phyloP scores from a whole-genome alignment of 169 alveolate genomes.

The Miamiensis avidus region DNA sequence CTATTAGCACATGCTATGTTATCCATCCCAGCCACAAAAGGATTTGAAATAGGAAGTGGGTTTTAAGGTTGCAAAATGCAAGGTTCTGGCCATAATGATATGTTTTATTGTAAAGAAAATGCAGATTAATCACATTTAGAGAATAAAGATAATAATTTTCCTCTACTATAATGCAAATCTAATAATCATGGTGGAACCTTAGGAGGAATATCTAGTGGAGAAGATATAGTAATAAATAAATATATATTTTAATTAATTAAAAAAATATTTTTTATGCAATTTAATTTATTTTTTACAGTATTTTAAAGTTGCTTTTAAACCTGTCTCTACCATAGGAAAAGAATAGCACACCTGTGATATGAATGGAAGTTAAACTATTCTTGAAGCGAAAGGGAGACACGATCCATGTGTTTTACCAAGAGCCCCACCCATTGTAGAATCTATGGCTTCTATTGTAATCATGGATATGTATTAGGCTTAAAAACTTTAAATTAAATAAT shows the following conservation, averaged over 20 bases:
- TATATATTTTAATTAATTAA: neutral
- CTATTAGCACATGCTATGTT: constrained; percentile 75
- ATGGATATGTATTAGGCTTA: constrained; percentile 36
- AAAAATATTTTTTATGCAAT: neutral
- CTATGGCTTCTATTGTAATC: constrained; percentile 73
- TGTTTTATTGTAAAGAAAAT: constrained; percentile 32
- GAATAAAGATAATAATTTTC: neutral
- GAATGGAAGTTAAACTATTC: constrained; percentile 36
- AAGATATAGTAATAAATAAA: constrained; percentile 15
- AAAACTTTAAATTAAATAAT: constrained; percentile 12
- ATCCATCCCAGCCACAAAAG: constrained; percentile 77
- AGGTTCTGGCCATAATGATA: constrained; percentile 80
- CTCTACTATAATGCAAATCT: constrained; percentile 37
- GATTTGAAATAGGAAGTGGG: constrained; percentile 80
- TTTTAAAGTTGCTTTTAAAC: constrained; percentile 76
- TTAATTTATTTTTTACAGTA: constrained; percentile 3
- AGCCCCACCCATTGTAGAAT: constrained; percentile 77
- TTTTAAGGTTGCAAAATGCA: constrained; percentile 68
- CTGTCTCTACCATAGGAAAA: constrained; percentile 76
- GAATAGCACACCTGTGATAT: constrained; percentile 59
- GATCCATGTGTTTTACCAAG: constrained; percentile 85
- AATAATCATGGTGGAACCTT: constrained; percentile 84
- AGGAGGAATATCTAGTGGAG: constrained; percentile 81
- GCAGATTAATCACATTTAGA: neutral
- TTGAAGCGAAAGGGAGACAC: constrained; percentile 69